Evolutionary conservation across 305 asterid genomes (phyloP).

Genomic region (Fraxinus nigra): DNA sequence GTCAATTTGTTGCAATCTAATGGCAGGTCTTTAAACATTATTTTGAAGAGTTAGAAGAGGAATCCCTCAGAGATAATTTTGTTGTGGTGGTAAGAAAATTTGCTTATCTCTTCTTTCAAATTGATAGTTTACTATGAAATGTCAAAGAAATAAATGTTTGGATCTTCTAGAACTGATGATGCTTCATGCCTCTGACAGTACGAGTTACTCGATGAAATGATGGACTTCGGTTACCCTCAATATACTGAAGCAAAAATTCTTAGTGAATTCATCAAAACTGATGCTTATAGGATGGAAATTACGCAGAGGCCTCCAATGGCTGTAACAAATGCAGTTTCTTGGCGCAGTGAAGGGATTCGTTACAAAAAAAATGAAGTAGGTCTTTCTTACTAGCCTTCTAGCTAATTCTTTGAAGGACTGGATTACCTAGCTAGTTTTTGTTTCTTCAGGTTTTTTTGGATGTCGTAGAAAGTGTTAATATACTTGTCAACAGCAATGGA

Average conservation of each 20-base stretch:
- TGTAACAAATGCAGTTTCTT: slow-evolving; percentile 95
- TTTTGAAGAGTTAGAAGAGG: slow-evolving; percentile 91
- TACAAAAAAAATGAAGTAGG: slow-evolving; percentile 92
- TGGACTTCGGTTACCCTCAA: slow-evolving; percentile 99
- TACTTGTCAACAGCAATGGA: slow-evolving; percentile 90
- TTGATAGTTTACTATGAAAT: not conserved
- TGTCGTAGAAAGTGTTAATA: slow-evolving; percentile 95
- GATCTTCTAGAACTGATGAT: slow-evolving; percentile 2
- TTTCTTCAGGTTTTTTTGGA: slow-evolving; percentile 62
- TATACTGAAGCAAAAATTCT: slow-evolving; percentile 95
- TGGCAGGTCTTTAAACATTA: slow-evolving; percentile 87
- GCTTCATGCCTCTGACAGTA: slow-evolving; percentile 47
- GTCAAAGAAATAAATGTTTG: not conserved
- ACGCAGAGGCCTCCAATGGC: slow-evolving; percentile 99
- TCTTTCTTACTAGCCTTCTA: slow-evolving; percentile 8
- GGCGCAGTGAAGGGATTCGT: slow-evolving; percentile 97
- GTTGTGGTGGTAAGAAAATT: slow-evolving; percentile 80
- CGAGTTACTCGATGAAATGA: slow-evolving; percentile 93
- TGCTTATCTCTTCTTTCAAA: slow-evolving; percentile 2
- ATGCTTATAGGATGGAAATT: slow-evolving; percentile 96
- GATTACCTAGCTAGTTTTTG: not conserved
- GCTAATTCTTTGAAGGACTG: not conserved
- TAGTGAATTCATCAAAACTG: slow-evolving; percentile 96
- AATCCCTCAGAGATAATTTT: slow-evolving; percentile 93
- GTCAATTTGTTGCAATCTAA: slow-evolving; percentile 16